A percentile compares a stretch with the other conserved stretches of the same genome.
phyloP scores from a whole-genome alignment of 2,329 filamentous ascomycete genomes.

The Exophiala calicioides region DNA sequence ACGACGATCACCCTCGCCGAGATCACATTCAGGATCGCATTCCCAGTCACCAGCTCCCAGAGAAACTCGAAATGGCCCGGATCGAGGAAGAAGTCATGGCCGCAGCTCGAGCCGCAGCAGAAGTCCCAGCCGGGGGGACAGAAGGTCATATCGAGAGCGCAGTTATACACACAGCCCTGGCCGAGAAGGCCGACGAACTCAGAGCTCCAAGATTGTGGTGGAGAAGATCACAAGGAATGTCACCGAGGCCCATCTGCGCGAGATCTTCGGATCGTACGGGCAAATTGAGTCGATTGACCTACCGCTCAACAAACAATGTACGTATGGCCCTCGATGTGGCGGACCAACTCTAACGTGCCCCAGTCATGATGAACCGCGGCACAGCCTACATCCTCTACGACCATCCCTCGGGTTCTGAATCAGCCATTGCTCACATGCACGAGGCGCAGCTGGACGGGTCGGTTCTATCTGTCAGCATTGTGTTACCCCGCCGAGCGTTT shows the following conservation, averaged over 20 bases:
- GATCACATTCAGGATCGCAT: conserved; percentile 32
- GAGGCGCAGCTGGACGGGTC: conserved; percentile 90
- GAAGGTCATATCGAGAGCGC: conserved; percentile 40
- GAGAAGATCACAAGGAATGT: conserved; percentile 96
- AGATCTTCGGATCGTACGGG: conserved; percentile 91
- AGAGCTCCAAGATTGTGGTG: conserved; percentile 75
- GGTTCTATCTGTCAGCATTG: conserved; percentile 81
- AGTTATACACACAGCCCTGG: conserved; percentile 41
- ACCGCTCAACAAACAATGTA: conserved; percentile 84
- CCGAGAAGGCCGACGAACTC: conserved; percentile 28
- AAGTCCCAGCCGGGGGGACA: conserved; percentile 43
- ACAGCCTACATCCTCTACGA: conserved; percentile 90
- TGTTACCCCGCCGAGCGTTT: conserved; percentile 79
- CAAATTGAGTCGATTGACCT: conserved; percentile 83
- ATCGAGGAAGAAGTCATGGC: conserved; percentile 23
- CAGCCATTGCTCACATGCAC: conserved; percentile 94
- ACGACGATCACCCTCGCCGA: conserved; percentile 40
- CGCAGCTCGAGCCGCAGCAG: conserved; percentile 37
- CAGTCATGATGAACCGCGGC: conserved; percentile 85
- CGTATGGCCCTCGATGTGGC: conserved; percentile 35
- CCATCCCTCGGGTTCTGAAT: conserved; percentile 75
- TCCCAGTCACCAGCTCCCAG: conserved; percentile 32
- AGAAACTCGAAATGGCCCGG: conserved; percentile 33
- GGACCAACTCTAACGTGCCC: conserved; percentile 15
- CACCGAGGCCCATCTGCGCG: conserved; percentile 79